Conservation (phyloP, 2,329 filamentous ascomycete species). For the Tolypocladium guangdongense region DNA sequence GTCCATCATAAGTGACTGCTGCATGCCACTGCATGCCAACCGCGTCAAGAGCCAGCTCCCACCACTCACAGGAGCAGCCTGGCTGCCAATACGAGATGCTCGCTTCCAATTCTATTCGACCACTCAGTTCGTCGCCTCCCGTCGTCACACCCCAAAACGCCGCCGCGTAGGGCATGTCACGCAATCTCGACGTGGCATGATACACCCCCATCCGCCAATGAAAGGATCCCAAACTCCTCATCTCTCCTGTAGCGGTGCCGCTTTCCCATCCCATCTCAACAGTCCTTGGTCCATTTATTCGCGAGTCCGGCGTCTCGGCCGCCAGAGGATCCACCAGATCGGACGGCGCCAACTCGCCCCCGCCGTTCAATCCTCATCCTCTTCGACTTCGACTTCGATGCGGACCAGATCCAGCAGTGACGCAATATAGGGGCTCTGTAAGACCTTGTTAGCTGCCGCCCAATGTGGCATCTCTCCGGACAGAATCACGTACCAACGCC, state of each 20-base stretch:
- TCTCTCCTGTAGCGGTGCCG: no score
- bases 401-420: slow-evolving; percentile 28
- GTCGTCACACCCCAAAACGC: background rate
- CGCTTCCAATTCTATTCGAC: background rate
- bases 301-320: no score
- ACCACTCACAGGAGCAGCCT: background rate
- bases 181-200: background rate
- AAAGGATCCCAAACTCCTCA: background rate
- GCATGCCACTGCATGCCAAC: no score
- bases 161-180: background rate
- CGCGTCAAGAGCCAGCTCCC: no score
- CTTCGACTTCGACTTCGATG: slow-evolving; percentile 15
- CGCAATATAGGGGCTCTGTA: slow-evolving; percentile 28
- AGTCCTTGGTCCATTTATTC: no score
- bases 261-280: background rate
- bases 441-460: slow-evolving; percentile 7
- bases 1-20: no score
- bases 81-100: background rate
- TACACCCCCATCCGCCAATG: background rate
- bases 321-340: background rate
- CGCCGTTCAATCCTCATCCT: slow-evolving; percentile 3
- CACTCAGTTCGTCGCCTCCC: background rate
- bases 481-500: slow-evolving; percentile 36
- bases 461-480: background rate
- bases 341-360: background rate